Conservation (phyloP, 306 rosid species). For the Aeschynomene evenia region DNA sequence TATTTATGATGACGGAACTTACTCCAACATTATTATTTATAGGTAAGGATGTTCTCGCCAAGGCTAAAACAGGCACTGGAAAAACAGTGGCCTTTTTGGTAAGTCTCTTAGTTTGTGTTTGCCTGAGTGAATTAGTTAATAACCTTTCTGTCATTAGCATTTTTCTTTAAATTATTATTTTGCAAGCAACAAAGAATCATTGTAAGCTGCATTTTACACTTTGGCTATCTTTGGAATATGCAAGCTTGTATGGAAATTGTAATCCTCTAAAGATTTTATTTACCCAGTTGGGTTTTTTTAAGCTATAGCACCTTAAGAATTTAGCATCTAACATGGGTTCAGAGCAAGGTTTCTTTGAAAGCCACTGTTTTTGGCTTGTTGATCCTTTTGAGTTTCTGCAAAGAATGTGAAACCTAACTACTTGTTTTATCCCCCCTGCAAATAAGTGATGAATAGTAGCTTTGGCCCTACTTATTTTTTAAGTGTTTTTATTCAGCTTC, state of each 20-base stretch:
- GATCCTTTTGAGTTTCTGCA: too few relatives aligned
- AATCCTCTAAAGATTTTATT: too few relatives aligned
- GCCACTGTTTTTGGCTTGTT: too few relatives aligned
- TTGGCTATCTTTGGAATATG: background rate
- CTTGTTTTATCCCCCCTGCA: conserved; percentile 2
- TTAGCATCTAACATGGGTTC: too few relatives aligned
- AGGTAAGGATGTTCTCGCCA: conserved; percentile 99
- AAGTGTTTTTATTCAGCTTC: conserved; percentile 69
- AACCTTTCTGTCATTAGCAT: conserved; percentile 9
- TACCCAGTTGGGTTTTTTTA: too few relatives aligned
- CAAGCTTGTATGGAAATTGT: background rate
- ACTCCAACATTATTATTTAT: conserved; percentile 29
- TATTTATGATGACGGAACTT: conserved; percentile 20
- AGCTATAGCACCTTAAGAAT: too few relatives aligned
- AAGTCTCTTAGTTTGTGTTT: conserved; percentile 27
- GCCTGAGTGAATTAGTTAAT: conserved; percentile 15
- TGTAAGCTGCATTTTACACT: background rate
- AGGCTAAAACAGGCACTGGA: conserved; percentile 96
- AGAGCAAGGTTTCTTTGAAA: too few relatives aligned
- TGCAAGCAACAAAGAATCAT: background rate
- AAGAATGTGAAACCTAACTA: background rate
- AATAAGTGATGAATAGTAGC: conserved; percentile 14
- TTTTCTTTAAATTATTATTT: background rate
- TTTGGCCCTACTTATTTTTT: conserved; percentile 27
- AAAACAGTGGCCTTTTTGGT: conserved; percentile 99